Percentiles rank a stretch among this genome's conserved stretches.
phyloP scores from a whole-genome alignment of 2,329 filamentous ascomycete species.

The Penicillium sp. region DNA sequence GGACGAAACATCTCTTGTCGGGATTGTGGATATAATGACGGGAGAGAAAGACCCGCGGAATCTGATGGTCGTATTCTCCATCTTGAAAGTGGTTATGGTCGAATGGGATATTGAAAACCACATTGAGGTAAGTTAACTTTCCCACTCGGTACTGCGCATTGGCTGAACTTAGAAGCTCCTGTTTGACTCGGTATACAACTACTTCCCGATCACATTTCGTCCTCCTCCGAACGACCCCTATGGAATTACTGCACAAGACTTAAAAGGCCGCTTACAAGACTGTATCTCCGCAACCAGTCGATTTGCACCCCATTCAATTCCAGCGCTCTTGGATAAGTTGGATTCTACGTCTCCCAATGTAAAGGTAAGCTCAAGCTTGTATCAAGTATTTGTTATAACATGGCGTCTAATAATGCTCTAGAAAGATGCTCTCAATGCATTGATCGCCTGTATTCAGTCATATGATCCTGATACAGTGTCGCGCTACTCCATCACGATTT shows the following conservation, averaged over 20 bases:
- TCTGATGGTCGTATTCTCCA: constrained; percentile 64
- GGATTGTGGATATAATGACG: constrained; percentile 59
- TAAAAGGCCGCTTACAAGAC: constrained; percentile 58
- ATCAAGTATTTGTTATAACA: too few relatives aligned
- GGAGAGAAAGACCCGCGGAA: constrained; percentile 66
- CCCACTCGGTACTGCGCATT: neutral
- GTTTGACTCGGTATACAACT: constrained; percentile 65
- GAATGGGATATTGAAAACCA: constrained; percentile 60
- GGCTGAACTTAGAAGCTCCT: constrained; percentile 39
- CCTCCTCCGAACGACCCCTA: constrained; percentile 65
- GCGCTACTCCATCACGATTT: constrained; percentile 58
- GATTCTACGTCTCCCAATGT: constrained; percentile 64
- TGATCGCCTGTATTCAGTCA: constrained; percentile 54
- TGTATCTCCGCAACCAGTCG: constrained; percentile 58
- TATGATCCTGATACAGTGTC: constrained; percentile 57
- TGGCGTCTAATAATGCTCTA: constrained; percentile 26
- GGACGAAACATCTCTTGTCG: constrained; percentile 55
- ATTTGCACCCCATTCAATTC: constrained; percentile 62
- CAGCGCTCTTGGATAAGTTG: constrained; percentile 62
- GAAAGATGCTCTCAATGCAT: constrained; percentile 60
- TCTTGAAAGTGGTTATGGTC: constrained; percentile 60
- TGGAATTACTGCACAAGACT: constrained; percentile 61
- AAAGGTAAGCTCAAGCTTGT: constrained; percentile 44
- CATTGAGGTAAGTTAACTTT: constrained; percentile 46
- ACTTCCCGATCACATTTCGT: constrained; percentile 66